These are phyloP conservation scores for Endocarpon pusillum DNA, from an alignment of 495 filamentous ascomycete species.

Conservation along the genomic window DNA sequence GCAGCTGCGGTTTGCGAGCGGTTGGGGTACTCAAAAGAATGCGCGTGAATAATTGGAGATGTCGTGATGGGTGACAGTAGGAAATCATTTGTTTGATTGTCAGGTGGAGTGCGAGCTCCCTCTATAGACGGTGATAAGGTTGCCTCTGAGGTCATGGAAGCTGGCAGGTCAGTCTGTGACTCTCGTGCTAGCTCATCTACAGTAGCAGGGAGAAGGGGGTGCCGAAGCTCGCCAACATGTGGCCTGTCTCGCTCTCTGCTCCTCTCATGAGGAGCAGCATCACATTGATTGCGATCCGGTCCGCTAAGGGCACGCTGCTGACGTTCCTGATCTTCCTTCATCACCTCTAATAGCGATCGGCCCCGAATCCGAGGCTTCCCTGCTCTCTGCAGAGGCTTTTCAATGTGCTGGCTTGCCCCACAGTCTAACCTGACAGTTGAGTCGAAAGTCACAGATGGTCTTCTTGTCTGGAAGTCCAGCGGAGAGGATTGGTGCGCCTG, in stretches of 20 bases:
- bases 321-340: conserved; percentile 3
- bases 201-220: conserved; percentile 11
- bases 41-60: too few species aligned
- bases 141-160: conserved; percentile 31
- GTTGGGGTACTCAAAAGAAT: conserved; percentile 13
- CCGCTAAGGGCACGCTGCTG: conserved; percentile 6
- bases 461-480: conserved; percentile 8
- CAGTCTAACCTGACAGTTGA: conserved; percentile 21
- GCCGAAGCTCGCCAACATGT: conserved; percentile 5
- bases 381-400: conserved; percentile 16
- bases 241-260: conserved; percentile 10
- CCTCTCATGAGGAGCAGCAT: conserved; percentile 6
- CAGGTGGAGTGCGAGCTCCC: conserved; percentile 20
- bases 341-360: conserved; percentile 4
- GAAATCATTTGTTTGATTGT: conserved; percentile 18
- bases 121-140: conserved; percentile 21
- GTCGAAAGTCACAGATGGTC: conserved; percentile 23
- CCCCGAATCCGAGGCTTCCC: conserved; percentile 4
- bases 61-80: conserved; percentile 23
- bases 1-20: conserved; percentile 13
- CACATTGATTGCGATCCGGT: conserved; percentile 5
- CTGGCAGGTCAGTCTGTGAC: conserved; percentile 9
- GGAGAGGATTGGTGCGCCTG: background rate
- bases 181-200: conserved; percentile 12
- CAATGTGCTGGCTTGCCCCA: conserved; percentile 15